Evolutionary conservation across 2,329 filamentous ascomycete genomes (phyloP).

Genomic region (Aspergillus uvarum): DNA sequence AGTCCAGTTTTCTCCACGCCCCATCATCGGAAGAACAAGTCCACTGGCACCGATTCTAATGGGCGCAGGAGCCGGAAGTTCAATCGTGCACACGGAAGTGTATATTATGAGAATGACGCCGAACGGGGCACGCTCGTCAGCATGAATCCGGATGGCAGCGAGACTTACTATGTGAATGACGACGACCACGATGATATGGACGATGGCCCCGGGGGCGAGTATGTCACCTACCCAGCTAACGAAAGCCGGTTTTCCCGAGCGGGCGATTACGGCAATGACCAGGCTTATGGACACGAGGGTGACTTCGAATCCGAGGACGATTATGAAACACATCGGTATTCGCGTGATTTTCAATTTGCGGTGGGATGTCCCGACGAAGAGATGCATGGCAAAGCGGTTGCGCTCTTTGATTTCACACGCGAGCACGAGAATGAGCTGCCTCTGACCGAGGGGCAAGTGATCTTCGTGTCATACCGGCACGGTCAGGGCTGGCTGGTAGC

Average conservation of each 20-base stretch:
- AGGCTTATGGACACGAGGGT: slow-evolving; percentile 31
- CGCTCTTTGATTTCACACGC: slow-evolving; percentile 88
- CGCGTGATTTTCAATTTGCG: slow-evolving; percentile 89
- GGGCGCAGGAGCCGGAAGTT: slow-evolving; percentile 50
- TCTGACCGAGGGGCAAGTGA: slow-evolving; percentile 89
- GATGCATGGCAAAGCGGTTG: slow-evolving; percentile 95
- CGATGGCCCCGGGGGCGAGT: slow-evolving; percentile 75
- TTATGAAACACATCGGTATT: slow-evolving; percentile 69
- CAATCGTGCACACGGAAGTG: slow-evolving; percentile 35
- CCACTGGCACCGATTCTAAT: slow-evolving; percentile 42
- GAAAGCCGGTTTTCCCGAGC: slow-evolving; percentile 58
- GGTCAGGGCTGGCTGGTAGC: slow-evolving; percentile 97
- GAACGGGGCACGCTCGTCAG: slow-evolving; percentile 68
- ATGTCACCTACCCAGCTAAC: slow-evolving; percentile 72
- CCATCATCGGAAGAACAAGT: slow-evolving; percentile 82
- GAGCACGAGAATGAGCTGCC: slow-evolving; percentile 97
- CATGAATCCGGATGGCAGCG: slow-evolving; percentile 67
- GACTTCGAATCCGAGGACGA: slow-evolving; percentile 45
- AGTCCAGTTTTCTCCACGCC: slow-evolving; percentile 83
- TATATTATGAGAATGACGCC: slow-evolving; percentile 47
- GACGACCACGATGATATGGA: slow-evolving; percentile 62
- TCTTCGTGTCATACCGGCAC: slow-evolving; percentile 93
- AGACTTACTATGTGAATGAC: slow-evolving; percentile 71
- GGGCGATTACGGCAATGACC: slow-evolving; percentile 46
- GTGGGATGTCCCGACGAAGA: slow-evolving; percentile 95